phyloP scores from a whole-genome alignment of 2,329 filamentous ascomycete genomes.

The Trichoderma aggressivum region DNA sequence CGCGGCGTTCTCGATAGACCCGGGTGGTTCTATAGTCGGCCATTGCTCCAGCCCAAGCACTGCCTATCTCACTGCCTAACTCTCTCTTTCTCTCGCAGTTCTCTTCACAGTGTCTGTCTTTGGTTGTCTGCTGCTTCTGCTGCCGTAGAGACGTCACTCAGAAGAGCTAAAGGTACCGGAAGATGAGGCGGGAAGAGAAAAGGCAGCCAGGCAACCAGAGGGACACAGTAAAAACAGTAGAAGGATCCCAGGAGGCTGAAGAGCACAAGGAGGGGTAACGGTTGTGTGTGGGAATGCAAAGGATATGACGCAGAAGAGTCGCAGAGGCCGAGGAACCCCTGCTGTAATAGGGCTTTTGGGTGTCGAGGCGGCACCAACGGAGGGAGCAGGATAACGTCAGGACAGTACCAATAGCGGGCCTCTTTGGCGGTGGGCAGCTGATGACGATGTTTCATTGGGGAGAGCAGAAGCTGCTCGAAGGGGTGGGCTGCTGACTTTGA shows the following conservation, averaged over 20 bases:
- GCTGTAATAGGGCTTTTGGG: not conserved
- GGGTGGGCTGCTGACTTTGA: constrained; percentile 13
- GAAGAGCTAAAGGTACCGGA: not conserved
- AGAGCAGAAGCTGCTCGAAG: not conserved
- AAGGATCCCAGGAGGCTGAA: constrained; percentile 10
- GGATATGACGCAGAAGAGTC: constrained; percentile 16
- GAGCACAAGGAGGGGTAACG: constrained; percentile 1
- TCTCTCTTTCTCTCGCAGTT: not conserved
- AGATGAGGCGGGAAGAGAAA: not conserved
- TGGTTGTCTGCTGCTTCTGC: not conserved
- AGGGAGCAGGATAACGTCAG: constrained; percentile 17
- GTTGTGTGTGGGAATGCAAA: constrained; percentile 5
- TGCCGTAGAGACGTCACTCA: not conserved
- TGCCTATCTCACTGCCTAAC: not conserved
- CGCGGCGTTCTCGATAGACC: constrained; percentile 33
- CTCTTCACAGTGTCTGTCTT: constrained; percentile 1
- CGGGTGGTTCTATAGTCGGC: constrained; percentile 35
- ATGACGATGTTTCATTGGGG: constrained; percentile 15
- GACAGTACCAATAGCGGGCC: constrained; percentile 18
- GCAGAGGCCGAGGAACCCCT: not conserved
- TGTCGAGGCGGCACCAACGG: constrained; percentile 2
- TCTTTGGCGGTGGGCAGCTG: constrained; percentile 15
- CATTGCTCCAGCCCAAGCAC: constrained; percentile 27
- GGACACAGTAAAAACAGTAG: constrained; percentile 15
- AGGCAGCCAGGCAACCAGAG: constrained; percentile 12